phyloP scores from a whole-genome alignment of 2,329 filamentous ascomycete genomes.

The Aaosphaeria pasadenensis region DNA sequence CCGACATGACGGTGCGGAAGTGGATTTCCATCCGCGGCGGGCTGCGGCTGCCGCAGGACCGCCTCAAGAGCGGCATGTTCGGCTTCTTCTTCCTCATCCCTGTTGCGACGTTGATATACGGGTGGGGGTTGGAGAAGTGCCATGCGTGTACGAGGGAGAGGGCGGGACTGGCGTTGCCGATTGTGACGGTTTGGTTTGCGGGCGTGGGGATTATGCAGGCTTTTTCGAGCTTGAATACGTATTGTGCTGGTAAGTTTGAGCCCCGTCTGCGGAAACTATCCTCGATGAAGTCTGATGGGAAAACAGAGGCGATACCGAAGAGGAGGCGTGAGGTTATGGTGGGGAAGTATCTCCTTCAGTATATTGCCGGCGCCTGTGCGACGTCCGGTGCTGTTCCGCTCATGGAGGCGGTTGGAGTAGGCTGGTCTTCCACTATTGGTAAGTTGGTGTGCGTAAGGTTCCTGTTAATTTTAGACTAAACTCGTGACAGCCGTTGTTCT shows the following conservation, averaged over 20 bases:
- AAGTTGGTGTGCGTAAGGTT: not conserved
- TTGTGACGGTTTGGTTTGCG: slow-evolving; percentile 28
- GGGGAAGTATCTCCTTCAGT: slow-evolving; percentile 33
- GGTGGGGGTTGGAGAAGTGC: slow-evolving; percentile 34
- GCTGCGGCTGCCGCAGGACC: slow-evolving; percentile 18
- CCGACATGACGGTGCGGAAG: slow-evolving; percentile 14
- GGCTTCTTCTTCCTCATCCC: slow-evolving; percentile 33
- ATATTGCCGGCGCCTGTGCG: slow-evolving; percentile 19
- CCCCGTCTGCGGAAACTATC: not conserved
- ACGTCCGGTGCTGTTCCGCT: slow-evolving; percentile 23
- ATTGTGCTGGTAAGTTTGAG: slow-evolving; percentile 33
- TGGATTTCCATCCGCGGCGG: slow-evolving; percentile 8
- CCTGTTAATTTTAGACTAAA: not conserved
- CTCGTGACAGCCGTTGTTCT: not conserved
- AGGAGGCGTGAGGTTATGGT: slow-evolving; percentile 22
- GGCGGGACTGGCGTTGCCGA: not conserved
- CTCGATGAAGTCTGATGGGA: too few species aligned
- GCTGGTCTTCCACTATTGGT: slow-evolving; percentile 13
- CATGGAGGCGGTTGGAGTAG: slow-evolving; percentile 26
- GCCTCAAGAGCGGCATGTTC: slow-evolving; percentile 14
- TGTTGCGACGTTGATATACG: slow-evolving; percentile 30
- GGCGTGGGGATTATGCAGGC: slow-evolving; percentile 38
- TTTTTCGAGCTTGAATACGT: slow-evolving; percentile 41
- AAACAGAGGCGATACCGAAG: slow-evolving; percentile 20
- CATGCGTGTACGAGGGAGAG: slow-evolving; percentile 6